phyloP scores from a whole-genome alignment of 108 stramenopile genomes.

The Schizochytrium sp. region DNA sequence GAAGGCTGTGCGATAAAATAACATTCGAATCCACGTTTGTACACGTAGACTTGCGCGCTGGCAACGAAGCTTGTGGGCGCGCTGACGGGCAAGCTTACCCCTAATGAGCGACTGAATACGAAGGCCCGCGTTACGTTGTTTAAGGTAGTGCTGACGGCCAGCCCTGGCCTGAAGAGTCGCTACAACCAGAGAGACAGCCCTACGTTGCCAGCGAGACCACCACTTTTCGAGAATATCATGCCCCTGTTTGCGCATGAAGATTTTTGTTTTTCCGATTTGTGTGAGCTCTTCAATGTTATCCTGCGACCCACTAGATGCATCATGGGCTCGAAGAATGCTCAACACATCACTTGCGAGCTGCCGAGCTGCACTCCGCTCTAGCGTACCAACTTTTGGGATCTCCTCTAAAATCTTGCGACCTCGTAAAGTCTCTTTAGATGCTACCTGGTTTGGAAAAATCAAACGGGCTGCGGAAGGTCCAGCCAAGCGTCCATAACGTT shows the following conservation, averaged over 20 bases:
- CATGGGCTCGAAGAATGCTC: background rate
- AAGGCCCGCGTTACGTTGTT: background rate
- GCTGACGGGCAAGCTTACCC: background rate
- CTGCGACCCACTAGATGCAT: background rate
- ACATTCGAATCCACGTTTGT: constrained; percentile 39
- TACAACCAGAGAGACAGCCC: constrained; percentile 78
- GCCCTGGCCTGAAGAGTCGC: background rate
- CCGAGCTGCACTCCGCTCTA: background rate
- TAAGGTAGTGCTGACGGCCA: background rate
- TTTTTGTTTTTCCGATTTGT: constrained; percentile 89
- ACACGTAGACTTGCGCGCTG: background rate
- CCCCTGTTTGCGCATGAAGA: constrained; percentile 91
- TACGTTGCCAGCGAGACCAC: constrained; percentile 84
- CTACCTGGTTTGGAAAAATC: background rate
- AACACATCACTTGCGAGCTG: background rate
- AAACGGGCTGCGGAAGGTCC: background rate
- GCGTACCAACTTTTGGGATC: background rate
- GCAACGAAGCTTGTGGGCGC: background rate
- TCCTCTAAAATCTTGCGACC: background rate
- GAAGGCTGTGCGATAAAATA: background rate
- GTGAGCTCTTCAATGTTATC: constrained; percentile 58
- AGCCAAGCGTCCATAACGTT: constrained; percentile 76
- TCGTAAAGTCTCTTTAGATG: constrained; percentile 20
- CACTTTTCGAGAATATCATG: constrained; percentile 90
- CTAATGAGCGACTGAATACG: background rate